These are phyloP conservation scores for Alternaria gaisen DNA, from an alignment of 2,329 filamentous ascomycete genomes.

Conservation along the genomic window DNA sequence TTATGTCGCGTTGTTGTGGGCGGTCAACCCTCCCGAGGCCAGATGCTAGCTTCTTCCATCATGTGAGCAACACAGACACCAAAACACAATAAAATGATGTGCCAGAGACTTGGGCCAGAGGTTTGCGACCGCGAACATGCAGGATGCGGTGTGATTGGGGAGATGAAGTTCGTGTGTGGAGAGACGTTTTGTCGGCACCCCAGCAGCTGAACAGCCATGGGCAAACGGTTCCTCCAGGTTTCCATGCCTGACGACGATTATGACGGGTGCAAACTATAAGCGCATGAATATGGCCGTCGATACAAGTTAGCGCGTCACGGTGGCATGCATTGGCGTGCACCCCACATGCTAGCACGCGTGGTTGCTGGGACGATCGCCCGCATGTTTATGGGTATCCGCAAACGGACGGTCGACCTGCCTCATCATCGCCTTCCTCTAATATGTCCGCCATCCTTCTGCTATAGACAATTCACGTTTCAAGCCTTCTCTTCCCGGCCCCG, in stretches of 20 bases:
- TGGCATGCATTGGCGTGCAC: constrained; percentile 19
- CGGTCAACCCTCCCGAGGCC: not conserved
- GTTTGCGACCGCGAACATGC: not conserved
- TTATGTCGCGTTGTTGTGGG: constrained; percentile 1
- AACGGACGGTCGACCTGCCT: constrained; percentile 18
- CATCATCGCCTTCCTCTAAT: constrained; percentile 27
- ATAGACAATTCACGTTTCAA: constrained; percentile 32
- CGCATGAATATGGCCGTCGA: constrained; percentile 16
- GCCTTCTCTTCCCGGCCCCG: constrained; percentile 24
- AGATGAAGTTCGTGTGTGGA: not conserved
- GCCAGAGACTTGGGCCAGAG: not conserved
- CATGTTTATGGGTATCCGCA: constrained; percentile 27
- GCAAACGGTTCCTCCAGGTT: not conserved
- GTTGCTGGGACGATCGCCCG: constrained; percentile 29
- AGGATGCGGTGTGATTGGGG: not conserved
- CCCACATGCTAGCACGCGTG: constrained; percentile 20
- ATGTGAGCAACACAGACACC: not conserved
- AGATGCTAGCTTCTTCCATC: not conserved
- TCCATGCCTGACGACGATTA: not conserved
- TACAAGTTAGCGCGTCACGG: constrained; percentile 9
- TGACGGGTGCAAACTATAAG: not conserved
- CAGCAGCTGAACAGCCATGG: not conserved
- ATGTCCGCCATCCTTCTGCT: constrained; percentile 34
- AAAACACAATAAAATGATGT: not conserved
- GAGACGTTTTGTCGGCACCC: not conserved